Evolutionary conservation across 176 grass and related monocot genomes (phyloP).

Genomic region (Tillandsia leiboldiana): DNA sequence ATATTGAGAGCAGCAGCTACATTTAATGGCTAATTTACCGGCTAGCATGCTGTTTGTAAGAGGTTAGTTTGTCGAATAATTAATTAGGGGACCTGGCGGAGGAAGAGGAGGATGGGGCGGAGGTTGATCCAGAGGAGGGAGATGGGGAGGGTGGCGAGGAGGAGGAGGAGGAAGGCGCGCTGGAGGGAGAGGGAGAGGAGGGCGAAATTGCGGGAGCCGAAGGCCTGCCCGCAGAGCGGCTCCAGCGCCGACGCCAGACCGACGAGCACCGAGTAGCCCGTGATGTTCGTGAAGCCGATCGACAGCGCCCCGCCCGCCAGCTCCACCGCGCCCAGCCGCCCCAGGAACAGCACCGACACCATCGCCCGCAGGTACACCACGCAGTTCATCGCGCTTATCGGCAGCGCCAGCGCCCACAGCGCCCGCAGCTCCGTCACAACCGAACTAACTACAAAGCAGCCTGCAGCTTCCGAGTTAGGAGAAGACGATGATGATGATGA

Average conservation of each 20-base stretch:
- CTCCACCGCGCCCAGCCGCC: conserved; percentile 65
- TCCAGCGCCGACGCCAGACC: conserved; percentile 84
- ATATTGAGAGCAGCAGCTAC: too few species aligned
- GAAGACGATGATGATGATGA: neutral
- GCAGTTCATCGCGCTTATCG: conserved; percentile 81
- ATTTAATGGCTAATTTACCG: too few species aligned
- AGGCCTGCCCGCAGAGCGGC: conserved; percentile 78
- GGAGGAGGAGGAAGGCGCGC: conserved; percentile 61
- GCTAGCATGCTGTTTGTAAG: too few species aligned
- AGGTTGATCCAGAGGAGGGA: conserved; percentile 77
- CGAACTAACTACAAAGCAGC: too few species aligned
- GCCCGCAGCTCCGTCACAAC: conserved; percentile 35
- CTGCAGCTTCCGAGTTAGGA: too few species aligned
- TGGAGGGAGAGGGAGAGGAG: conserved; percentile 80
- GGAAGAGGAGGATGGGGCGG: conserved; percentile 64
- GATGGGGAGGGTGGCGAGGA: conserved; percentile 63
- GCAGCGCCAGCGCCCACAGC: conserved; percentile 65
- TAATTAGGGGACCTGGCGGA: conserved; percentile 54
- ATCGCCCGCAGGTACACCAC: conserved; percentile 89
- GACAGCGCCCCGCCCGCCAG: conserved; percentile 92
- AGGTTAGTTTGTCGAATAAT: too few species aligned
- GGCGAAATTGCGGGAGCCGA: conserved; percentile 71
- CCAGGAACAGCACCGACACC: conserved; percentile 87
- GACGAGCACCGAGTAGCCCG: conserved; percentile 84
- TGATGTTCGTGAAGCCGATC: conserved; percentile 97